These are phyloP conservation scores for Scenedesmus sp. DNA, from an alignment of 163 green algal species.

Conservation along the genomic window DNA sequence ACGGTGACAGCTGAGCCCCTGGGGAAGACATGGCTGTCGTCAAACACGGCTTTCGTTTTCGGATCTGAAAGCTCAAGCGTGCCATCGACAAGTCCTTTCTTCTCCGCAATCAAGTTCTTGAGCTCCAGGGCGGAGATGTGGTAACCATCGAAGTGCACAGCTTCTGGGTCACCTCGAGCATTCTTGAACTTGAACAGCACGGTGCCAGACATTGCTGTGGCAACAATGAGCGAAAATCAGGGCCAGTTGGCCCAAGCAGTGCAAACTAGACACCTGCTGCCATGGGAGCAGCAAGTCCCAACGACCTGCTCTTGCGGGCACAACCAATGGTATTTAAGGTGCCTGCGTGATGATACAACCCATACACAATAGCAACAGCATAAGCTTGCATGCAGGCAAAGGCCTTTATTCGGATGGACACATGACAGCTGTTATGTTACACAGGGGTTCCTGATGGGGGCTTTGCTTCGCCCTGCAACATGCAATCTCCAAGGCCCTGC, in stretches of 20 bases:
- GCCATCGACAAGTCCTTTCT: constrained; percentile 71
- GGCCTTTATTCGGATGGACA: neutral
- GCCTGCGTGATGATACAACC: too few relatives aligned
- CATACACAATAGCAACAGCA: neutral
- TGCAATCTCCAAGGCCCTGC: too few relatives aligned
- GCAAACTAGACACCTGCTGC: neutral
- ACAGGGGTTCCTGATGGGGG: neutral
- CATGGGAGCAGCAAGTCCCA: neutral
- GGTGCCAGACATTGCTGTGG: constrained; percentile 3
- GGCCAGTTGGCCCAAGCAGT: constrained; percentile 3
- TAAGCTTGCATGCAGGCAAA: neutral
- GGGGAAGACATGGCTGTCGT: constrained; percentile 67
- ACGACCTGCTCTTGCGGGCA: neutral
- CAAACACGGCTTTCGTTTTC: constrained; percentile 53
- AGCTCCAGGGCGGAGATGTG: constrained; percentile 86
- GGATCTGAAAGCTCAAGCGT: constrained; percentile 79
- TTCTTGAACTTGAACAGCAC: constrained; percentile 80
- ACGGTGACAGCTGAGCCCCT: constrained; percentile 80
- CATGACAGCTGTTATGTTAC: neutral
- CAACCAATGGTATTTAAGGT: neutral
- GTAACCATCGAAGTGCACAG: constrained; percentile 78
- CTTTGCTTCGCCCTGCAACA: neutral
- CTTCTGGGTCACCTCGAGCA: constrained; percentile 62
- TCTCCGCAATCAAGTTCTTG: constrained; percentile 81
- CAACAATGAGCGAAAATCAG: neutral